Conservation (phyloP, 179 eudicot genomes). For the Sideroxylon spinosum region DNA sequence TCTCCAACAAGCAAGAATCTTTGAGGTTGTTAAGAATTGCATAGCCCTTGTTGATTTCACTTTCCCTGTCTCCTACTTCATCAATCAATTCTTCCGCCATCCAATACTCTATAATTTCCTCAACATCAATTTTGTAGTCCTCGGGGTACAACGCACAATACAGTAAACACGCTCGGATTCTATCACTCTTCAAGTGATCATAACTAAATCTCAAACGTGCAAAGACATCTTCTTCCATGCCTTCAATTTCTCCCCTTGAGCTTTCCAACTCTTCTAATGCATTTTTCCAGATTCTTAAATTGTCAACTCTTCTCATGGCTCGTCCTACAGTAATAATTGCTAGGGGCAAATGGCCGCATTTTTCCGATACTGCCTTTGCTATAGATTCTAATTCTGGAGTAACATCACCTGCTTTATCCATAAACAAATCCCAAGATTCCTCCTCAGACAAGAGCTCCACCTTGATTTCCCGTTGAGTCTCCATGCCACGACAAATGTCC, state of each 20-base stretch:
- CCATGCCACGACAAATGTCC: conserved; percentile 27
- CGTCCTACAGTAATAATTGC: conserved; percentile 27
- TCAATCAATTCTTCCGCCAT: conserved; percentile 46
- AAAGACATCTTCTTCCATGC: conserved; percentile 29
- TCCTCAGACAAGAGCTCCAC: conserved; percentile 29
- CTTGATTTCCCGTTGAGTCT: conserved; percentile 30
- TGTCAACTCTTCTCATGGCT: conserved; percentile 21
- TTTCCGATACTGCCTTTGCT: conserved; percentile 19
- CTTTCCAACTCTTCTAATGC: conserved; percentile 26
- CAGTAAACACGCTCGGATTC: conserved; percentile 30
- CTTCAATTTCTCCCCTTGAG: conserved; percentile 22
- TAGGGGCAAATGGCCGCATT: conserved; percentile 31
- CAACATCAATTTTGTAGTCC: conserved; percentile 30
- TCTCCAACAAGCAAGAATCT: conserved; percentile 43
- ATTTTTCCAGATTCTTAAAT: conserved; percentile 24
- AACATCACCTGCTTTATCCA: conserved; percentile 30
- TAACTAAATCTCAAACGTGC: conserved; percentile 29
- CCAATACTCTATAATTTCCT: conserved; percentile 40
- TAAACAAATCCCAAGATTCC: conserved; percentile 42
- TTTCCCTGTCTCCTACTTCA: conserved; percentile 25
- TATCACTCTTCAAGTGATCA: conserved; percentile 27
- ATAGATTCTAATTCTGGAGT: conserved; percentile 15
- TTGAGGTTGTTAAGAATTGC: conserved; percentile 35
- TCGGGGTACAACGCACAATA: conserved; percentile 40
- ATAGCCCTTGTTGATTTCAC: conserved; percentile 29